Conservation (phyloP, 441 rosid species). For the Jatropha podagrica region DNA sequence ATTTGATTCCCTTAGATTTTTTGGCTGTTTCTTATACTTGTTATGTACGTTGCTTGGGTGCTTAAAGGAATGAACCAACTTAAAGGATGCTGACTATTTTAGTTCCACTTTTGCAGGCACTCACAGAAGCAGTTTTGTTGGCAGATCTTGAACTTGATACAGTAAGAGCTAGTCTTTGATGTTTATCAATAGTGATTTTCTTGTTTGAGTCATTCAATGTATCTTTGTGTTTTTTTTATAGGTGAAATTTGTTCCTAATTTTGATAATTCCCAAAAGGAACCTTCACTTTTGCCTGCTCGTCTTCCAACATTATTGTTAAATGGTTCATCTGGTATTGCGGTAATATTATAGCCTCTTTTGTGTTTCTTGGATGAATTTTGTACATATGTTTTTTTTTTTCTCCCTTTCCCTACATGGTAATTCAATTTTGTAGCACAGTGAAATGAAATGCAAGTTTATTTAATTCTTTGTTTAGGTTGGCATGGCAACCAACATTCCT, state of each 20-base stretch:
- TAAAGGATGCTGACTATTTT: background rate
- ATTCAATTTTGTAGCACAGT: background rate
- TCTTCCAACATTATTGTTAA: slow-evolving; percentile 79
- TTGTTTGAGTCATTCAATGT: slow-evolving; percentile 4
- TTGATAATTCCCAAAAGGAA: slow-evolving; percentile 88
- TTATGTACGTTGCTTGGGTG: background rate
- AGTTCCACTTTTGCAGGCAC: slow-evolving; percentile 49
- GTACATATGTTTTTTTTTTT: slow-evolving; percentile 3
- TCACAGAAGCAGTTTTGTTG: slow-evolving; percentile 79
- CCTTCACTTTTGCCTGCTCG: slow-evolving; percentile 94
- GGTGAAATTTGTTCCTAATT: slow-evolving; percentile 94
- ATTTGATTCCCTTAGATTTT: background rate
- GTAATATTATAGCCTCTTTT: slow-evolving; percentile 37
- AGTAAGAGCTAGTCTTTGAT: slow-evolving; percentile 40
- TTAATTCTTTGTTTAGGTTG: slow-evolving; percentile 54
- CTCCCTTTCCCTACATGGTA: background rate
- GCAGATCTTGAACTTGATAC: slow-evolving; percentile 88
- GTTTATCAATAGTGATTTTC: slow-evolving; percentile 2
- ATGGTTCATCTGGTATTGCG: slow-evolving; percentile 98
- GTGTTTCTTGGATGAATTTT: slow-evolving; percentile 15
- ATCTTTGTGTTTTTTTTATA: slow-evolving; percentile 27
- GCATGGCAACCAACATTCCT: slow-evolving; percentile 98
- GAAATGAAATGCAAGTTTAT: slow-evolving; percentile 4
- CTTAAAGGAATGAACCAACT: background rate
- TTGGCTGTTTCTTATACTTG: background rate